Base-by-base conservation (phyloP, 1,284 basidiomycete species). In the Moesziomyces globuligerus region DNA sequence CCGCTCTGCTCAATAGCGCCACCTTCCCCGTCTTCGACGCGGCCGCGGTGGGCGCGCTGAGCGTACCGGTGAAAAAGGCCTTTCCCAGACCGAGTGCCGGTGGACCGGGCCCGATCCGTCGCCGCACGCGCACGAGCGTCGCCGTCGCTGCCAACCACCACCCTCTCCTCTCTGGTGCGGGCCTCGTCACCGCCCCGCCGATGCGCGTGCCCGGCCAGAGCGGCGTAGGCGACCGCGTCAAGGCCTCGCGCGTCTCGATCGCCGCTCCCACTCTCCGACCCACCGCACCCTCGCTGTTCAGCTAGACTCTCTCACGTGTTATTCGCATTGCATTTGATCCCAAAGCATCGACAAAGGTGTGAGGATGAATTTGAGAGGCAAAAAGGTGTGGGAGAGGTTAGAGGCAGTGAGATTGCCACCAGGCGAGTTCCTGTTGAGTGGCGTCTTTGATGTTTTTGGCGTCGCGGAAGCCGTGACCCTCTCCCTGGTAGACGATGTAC, bases 401-500 rank as follows among this genome's bases (percentile, higher is more conserved):
- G 25, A 64, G 26, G 25, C 64, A 67, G 9, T 26, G 34, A 3
- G 42, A 15, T n/a, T 18, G 11, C 52, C 52, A 68, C 65, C 65
- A 68, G 0, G n/a, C 11, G 21, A 68, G 40, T 44, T 68, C 65
- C 45, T 61, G 26, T 24, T 68, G 47, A n/a, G 60, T 25, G 9
- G 49, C 11, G 43, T 68, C 65, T 25, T 68, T 60, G 7, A 68
- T 50, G 42, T 68, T 68, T 18, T 68, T 43, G 4, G 21, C 37
- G 24, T 40, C 51, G 15, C 58, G 48, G 24, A 68, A 64, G 41
- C 74, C 75, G 28, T 78, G 76, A 9, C 72, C 78, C 38, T 81
- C 78, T 0, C 72, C 74, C 9, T 71, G 24, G 37, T 74, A 77
- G 13, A 75, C 49, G 11, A 72, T 44, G 24, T 81, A 81, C 37